A percentile compares a stretch with the other conserved stretches of the same genome.
Evolutionary conservation across 2,329 filamentous ascomycete species (phyloP).

Genomic region (Epichloe gansuensis): DNA sequence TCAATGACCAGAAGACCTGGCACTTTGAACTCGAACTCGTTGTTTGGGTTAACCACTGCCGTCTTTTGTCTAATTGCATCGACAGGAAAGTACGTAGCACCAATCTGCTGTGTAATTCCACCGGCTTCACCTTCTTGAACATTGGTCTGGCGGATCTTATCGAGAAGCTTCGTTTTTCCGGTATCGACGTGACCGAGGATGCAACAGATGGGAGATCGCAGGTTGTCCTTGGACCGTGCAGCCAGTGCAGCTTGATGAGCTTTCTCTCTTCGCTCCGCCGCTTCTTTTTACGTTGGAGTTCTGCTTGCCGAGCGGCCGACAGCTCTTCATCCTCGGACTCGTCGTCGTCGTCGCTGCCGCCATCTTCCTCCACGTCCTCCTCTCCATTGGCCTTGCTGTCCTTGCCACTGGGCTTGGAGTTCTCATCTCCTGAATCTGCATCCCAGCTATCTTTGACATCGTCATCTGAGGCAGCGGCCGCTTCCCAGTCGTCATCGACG

Average conservation of each 20-base stretch:
- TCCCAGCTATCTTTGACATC: slow-evolving; percentile 94
- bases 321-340: slow-evolving; percentile 53
- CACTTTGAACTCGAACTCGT: slow-evolving; percentile 90
- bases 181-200: slow-evolving; percentile 99
- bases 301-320: slow-evolving; percentile 60
- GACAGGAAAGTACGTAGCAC: slow-evolving; percentile 96
- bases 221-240: slow-evolving; percentile 82
- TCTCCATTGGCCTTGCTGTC: slow-evolving; percentile 21
- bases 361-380: slow-evolving; percentile 31
- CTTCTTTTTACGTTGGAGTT: slow-evolving; percentile 73
- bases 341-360: slow-evolving; percentile 13
- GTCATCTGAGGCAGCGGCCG: slow-evolving; percentile 58
- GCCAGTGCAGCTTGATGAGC: slow-evolving; percentile 86
- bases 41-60: slow-evolving; percentile 81
- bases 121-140: slow-evolving; percentile 98
- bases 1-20: slow-evolving; percentile 95
- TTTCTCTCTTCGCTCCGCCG: slow-evolving; percentile 76
- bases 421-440: slow-evolving; percentile 65
- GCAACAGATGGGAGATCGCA: slow-evolving; percentile 97
- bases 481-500: slow-evolving; percentile 79
- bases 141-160: slow-evolving; percentile 97
- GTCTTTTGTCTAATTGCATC: slow-evolving; percentile 91
- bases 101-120: slow-evolving; percentile 99
- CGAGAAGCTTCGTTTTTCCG: slow-evolving; percentile 96
- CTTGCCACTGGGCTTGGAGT: slow-evolving; percentile 13